Base-by-base conservation (phyloP, 805 yeast genomes). In the Zygosaccharomyces pseudorouxii region DNA sequence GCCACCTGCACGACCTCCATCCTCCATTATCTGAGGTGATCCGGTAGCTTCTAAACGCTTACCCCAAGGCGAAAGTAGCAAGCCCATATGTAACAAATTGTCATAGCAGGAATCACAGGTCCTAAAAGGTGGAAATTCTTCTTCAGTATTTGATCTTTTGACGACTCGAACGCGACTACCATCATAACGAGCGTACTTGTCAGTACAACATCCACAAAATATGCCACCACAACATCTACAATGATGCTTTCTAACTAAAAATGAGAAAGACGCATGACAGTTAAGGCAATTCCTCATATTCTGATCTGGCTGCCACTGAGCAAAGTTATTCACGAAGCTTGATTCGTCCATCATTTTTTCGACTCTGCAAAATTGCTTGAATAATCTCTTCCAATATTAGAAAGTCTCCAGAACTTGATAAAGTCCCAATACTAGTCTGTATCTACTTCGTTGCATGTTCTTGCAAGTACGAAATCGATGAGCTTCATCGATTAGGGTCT, bases 161-260 rank as follows among this genome's bases (percentile, higher is more conserved):
- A 67, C 58, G 3, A 61, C 58, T 43, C 54, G 56, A 7, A 67
- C 63, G 46, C 55, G 61, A 6, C 45, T 46, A 31, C 37, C 54
- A 44, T 65, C 61, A 46, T 66, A 67, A 22, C 56, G 54, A 2
- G 57, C 56, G 53, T 64, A 66, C 25, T 53, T 50, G 16, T 52
- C 55, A 22, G 61, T 48, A 38, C 71, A 67, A n/a, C 49, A 38
- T 7, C 57, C 77, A 62, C 89, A 83, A 31, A 77, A 82, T 3
- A 82, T 76, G n/a, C 77, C 69, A 1, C 89, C 89, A 65, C 89
- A 83, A 52, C 74, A 74, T 38, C 89, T 71, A 59, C 89, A 83
- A 63, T 83, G 89, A 63, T 83, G 89, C 48, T 81, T 74, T 49
- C 88, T 69, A 53, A 75, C 72, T 56, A 81, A 71, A 45, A 81